Evolutionary conservation across 2,329 filamentous ascomycete species (phyloP).

Genomic region (Fusarium denticulatum): DNA sequence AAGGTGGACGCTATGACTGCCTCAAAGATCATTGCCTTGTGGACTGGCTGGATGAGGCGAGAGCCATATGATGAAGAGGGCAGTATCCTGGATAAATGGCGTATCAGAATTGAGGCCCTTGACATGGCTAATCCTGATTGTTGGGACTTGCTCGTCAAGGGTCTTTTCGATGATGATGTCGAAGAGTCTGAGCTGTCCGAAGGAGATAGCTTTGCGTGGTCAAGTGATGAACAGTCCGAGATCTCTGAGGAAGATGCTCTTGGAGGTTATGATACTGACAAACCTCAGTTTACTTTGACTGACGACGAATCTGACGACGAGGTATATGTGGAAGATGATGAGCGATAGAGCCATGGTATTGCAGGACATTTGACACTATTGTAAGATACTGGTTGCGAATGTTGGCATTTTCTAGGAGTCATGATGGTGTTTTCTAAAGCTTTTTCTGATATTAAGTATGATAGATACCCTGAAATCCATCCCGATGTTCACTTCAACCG

Average conservation of each 20-base stretch:
- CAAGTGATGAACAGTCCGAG: conserved; percentile 3
- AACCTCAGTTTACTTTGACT: background rate
- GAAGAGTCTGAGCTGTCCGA: conserved; percentile 25
- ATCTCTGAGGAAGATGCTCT: conserved; percentile 1
- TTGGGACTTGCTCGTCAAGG: conserved; percentile 39
- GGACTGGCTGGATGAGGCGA: conserved; percentile 43
- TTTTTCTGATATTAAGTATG: background rate
- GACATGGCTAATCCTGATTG: conserved; percentile 41
- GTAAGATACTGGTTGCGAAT: background rate
- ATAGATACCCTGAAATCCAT: conserved; percentile 34
- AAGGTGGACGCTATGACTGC: conserved; percentile 28
- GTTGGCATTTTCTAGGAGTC: background rate
- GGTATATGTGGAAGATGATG: background rate
- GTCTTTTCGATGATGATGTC: conserved; percentile 24
- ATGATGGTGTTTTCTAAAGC: background rate
- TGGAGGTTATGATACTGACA: background rate
- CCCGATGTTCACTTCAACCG: background rate
- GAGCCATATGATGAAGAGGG: conserved; percentile 44
- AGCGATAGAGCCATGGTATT: background rate
- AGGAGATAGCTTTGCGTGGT: conserved; percentile 16
- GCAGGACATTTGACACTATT: background rate
- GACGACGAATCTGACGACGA: conserved; percentile 1
- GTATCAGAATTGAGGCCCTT: conserved; percentile 30
- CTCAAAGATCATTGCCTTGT: conserved; percentile 32
- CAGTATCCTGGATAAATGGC: conserved; percentile 37